Evolutionary conservation across 768 basidiomycete species (phyloP).

Genomic region (Sarcodon sp.): DNA sequence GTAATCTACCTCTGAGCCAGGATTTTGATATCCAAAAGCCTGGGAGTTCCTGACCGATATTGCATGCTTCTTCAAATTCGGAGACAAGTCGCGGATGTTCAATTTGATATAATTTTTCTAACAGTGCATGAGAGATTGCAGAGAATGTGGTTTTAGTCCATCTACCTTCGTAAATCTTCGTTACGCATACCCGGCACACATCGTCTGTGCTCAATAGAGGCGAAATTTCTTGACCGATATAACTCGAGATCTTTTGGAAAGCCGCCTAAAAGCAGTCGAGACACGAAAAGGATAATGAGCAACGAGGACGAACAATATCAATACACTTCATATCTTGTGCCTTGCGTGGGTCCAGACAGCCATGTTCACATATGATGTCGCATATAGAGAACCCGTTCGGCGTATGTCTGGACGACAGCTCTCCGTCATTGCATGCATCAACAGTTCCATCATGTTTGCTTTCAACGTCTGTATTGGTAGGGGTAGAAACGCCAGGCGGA

Average conservation of each 20-base stretch:
- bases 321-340: slow-evolving; percentile 58
- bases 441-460: no score
- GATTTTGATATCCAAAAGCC: slow-evolving; percentile 67
- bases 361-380: slow-evolving; percentile 53
- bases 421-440: no score
- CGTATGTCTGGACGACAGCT: no score
- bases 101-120: slow-evolving; percentile 58
- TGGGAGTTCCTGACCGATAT: slow-evolving; percentile 24
- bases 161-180: slow-evolving; percentile 43
- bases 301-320: slow-evolving; percentile 26
- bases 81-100: slow-evolving; percentile 53
- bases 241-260: slow-evolving; percentile 24
- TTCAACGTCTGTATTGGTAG: no score
- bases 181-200: slow-evolving; percentile 51
- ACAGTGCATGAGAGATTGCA: not conserved
- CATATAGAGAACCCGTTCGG: slow-evolving; percentile 14
- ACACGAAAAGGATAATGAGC: not conserved
- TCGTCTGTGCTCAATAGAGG: slow-evolving; percentile 35
- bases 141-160: not conserved
- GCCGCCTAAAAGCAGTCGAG: slow-evolving; percentile 22
- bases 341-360: slow-evolving; percentile 45
- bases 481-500: no score
- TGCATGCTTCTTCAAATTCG: slow-evolving; percentile 41
- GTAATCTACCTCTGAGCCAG: slow-evolving; percentile 58
- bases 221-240: slow-evolving; percentile 30